phyloP scores from a whole-genome alignment of 805 yeast species.

The Grigorovia yakushimaensis region DNA sequence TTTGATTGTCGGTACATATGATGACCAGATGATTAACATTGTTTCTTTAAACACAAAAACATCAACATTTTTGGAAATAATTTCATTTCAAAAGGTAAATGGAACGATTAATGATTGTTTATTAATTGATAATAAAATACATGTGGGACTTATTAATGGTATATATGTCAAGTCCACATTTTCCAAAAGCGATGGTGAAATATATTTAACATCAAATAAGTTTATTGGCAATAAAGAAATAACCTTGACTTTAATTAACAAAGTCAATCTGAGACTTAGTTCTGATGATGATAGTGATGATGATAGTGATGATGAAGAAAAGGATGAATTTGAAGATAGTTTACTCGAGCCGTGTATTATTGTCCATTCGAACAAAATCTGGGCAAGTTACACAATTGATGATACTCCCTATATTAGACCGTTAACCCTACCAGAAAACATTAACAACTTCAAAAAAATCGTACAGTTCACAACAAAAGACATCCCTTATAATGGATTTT shows the following conservation, averaged over 20 bases:
- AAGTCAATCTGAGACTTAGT: slow-evolving; percentile 16
- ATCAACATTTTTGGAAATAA: slow-evolving; percentile 48
- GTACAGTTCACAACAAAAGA: slow-evolving; percentile 17
- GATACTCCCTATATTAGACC: slow-evolving; percentile 22
- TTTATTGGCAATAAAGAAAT: slow-evolving; percentile 68
- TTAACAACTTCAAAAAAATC: slow-evolving; percentile 6
- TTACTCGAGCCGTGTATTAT: slow-evolving; percentile 16
- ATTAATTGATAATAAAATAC: slow-evolving; percentile 31
- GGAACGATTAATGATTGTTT: slow-evolving; percentile 37
- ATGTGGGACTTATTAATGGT: slow-evolving; percentile 80
- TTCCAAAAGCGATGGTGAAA: slow-evolving; percentile 49
- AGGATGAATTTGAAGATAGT: slow-evolving; percentile 5
- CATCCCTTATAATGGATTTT: slow-evolving; percentile 21
- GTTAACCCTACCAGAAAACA: slow-evolving; percentile 13
- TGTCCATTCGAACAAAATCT: slow-evolving; percentile 27
- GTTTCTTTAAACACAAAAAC: slow-evolving; percentile 40
- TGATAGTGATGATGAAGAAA: slow-evolving; percentile 13
- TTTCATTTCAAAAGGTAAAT: slow-evolving; percentile 58
- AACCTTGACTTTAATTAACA: slow-evolving; percentile 18
- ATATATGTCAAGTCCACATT: slow-evolving; percentile 52
- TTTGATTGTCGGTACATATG: slow-evolving; percentile 57
- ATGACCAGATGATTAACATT: slow-evolving; percentile 61
- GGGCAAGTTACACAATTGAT: slow-evolving; percentile 25
- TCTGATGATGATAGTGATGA: slow-evolving; percentile 22
- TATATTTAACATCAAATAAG: slow-evolving; percentile 54